Evolutionary conservation across 2,329 filamentous ascomycete genomes (phyloP).

Genomic region (Pseudopyricularia cyperi): DNA sequence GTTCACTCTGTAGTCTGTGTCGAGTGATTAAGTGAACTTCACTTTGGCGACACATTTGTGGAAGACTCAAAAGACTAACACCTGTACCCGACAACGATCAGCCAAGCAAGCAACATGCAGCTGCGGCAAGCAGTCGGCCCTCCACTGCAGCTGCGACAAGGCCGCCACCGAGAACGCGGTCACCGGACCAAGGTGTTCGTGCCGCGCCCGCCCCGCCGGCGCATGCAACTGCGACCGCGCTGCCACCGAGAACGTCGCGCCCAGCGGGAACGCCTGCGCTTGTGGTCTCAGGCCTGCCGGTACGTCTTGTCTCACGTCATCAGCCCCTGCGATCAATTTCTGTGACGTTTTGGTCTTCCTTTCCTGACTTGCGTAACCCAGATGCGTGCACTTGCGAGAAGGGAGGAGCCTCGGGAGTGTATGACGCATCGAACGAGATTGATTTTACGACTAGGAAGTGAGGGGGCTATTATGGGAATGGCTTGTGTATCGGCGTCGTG

Average conservation of each 20-base stretch:
- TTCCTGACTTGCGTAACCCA: slow-evolving; percentile 13
- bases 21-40: no score
- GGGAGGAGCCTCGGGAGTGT: slow-evolving; percentile 35
- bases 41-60: background rate
- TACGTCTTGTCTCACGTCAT: slow-evolving; percentile 26
- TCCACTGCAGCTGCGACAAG: slow-evolving; percentile 77
- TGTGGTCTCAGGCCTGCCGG: slow-evolving; percentile 65
- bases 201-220: slow-evolving; percentile 66
- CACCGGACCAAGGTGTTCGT: slow-evolving; percentile 66
- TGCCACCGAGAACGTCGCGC: slow-evolving; percentile 51
- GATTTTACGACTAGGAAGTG: slow-evolving; percentile 70
- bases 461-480: background rate
- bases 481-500: background rate
- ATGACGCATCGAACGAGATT: slow-evolving; percentile 54
- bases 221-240: slow-evolving; percentile 72
- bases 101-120: slow-evolving; percentile 64
- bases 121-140: slow-evolving; percentile 76
- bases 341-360: no score
- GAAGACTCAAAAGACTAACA: slow-evolving; percentile 2
- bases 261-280: slow-evolving; percentile 50
- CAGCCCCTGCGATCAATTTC: background rate
- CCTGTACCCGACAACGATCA: slow-evolving; percentile 12
- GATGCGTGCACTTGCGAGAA: slow-evolving; percentile 77
- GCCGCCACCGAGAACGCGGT: slow-evolving; percentile 62
- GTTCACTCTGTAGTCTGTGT: no score